A percentile compares a stretch with the other conserved stretches of the same genome.
Conservation (phyloP, 2,329 filamentous ascomycete species). For the Plectosphaerella plurivora region DNA sequence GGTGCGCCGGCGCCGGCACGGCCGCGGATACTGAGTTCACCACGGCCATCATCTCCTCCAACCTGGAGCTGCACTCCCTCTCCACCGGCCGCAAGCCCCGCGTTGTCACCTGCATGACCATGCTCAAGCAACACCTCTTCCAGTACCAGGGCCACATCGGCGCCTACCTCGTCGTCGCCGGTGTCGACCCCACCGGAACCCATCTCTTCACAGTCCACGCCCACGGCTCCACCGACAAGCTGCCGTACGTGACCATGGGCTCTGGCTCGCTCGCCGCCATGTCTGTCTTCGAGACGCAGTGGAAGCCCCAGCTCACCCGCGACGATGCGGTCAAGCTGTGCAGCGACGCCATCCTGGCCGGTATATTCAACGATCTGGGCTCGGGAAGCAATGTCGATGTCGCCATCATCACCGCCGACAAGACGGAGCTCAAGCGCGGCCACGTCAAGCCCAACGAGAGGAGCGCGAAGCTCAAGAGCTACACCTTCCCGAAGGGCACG, state of each 20-base stretch:
- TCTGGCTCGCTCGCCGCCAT: slow-evolving; percentile 94
- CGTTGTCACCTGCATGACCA: slow-evolving; percentile 98
- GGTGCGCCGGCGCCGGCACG: slow-evolving; percentile 97
- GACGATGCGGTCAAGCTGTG: slow-evolving; percentile 81
- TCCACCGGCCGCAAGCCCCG: slow-evolving; percentile 95
- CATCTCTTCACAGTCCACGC: slow-evolving; percentile 98
- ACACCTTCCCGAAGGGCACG: slow-evolving; percentile 86
- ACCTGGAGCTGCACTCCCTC: slow-evolving; percentile 94
- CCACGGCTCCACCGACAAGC: slow-evolving; percentile 96
- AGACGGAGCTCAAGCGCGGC: slow-evolving; percentile 90
- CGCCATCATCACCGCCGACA: slow-evolving; percentile 89
- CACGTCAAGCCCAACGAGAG: slow-evolving; percentile 91
- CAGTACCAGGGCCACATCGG: slow-evolving; percentile 96
- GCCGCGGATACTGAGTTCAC: slow-evolving; percentile 99
- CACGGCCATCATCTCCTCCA: slow-evolving; percentile 95
- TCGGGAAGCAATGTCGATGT: slow-evolving; percentile 98
- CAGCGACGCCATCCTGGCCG: slow-evolving; percentile 84
- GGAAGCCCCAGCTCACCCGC: slow-evolving; percentile 73
- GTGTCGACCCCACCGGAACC: slow-evolving; percentile 90
- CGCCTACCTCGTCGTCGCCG: slow-evolving; percentile 94
- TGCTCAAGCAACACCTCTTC: slow-evolving; percentile 99
- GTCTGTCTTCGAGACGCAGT: slow-evolving; percentile 95
- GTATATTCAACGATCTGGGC: slow-evolving; percentile 98
- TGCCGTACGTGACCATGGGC: slow-evolving; percentile 99
- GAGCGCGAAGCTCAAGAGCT: slow-evolving; percentile 86